Percentiles rank a stretch among this genome's conserved stretches.
Conservation (phyloP, 768 basidiomycete species). For the Lentinula guzmanii region DNA sequence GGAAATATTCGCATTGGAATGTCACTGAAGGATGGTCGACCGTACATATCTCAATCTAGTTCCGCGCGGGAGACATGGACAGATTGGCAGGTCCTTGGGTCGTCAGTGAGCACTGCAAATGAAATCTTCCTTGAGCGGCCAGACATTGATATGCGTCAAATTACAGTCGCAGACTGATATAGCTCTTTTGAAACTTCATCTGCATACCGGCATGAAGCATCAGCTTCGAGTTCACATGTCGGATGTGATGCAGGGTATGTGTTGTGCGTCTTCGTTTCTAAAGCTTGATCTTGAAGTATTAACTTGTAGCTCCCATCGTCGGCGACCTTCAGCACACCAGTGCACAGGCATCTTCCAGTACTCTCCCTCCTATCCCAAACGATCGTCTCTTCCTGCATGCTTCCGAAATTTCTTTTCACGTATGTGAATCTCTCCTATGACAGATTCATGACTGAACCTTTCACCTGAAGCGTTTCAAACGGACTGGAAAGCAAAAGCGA, state of each 20-base stretch:
- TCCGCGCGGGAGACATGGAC: conserved; percentile 34
- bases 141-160: neutral
- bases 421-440: conserved; percentile 12
- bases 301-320: conserved; percentile 52
- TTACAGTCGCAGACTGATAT: conserved; percentile 29
- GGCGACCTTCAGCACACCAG: conserved; percentile 42
- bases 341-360: neutral
- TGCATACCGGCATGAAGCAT: conserved; percentile 63
- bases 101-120: conserved; percentile 39
- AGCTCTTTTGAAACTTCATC: conserved; percentile 48
- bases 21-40: conserved; percentile 38
- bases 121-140: neutral
- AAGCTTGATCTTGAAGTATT: neutral
- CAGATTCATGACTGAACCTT: no score
- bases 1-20: conserved; percentile 33
- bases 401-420: conserved; percentile 49
- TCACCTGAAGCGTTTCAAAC: conserved; percentile 39
- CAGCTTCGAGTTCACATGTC: conserved; percentile 66
- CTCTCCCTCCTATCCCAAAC: conserved; percentile 19
- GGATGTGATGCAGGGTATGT: conserved; percentile 39
- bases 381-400: conserved; percentile 59
- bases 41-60: conserved; percentile 21
- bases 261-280: neutral
- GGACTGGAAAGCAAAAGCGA: conserved; percentile 36
- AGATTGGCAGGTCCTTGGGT: conserved; percentile 54